Evolutionary conservation across 2,329 filamentous ascomycete species (phyloP).

Genomic region (Coleophoma crateriformis): DNA sequence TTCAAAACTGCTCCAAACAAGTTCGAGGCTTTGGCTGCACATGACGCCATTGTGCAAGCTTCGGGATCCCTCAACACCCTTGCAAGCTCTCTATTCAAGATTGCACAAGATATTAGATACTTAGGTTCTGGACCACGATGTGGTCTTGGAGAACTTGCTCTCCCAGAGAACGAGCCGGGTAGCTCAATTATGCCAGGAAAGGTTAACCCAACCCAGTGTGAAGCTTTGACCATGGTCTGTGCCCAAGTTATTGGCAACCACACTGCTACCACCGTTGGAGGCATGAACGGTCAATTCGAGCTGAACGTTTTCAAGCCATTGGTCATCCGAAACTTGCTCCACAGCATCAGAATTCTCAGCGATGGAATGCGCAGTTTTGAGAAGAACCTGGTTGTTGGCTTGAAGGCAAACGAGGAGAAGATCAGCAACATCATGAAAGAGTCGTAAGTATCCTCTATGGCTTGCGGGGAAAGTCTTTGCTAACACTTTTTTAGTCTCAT

Average conservation of each 20-base stretch:
- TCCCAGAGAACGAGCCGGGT: conserved; percentile 97
- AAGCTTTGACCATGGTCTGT: conserved; percentile 96
- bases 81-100: conserved; percentile 89
- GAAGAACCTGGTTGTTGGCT: conserved; percentile 82
- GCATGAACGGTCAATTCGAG: conserved; percentile 97
- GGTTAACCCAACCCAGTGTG: conserved; percentile 98
- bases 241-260: conserved; percentile 98
- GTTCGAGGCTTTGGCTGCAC: conserved; percentile 93
- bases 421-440: conserved; percentile 89
- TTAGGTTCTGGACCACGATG: conserved; percentile 93
- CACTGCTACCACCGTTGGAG: conserved; percentile 84
- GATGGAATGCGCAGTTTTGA: conserved; percentile 96
- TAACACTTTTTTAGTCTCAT: conserved; percentile 62
- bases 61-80: conserved; percentile 91
- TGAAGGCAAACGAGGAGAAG: conserved; percentile 90
- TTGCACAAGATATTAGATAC: conserved; percentile 96
- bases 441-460: conserved; percentile 54
- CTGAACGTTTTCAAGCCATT: conserved; percentile 99
- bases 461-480: conserved; percentile 1
- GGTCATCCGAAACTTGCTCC: conserved; percentile 89
- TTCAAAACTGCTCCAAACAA: conserved; percentile 99
- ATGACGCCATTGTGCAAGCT: conserved; percentile 93
- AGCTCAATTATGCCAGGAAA: conserved; percentile 99
- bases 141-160: conserved; percentile 85
- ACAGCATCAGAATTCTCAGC: conserved; percentile 81